phyloP scores from a whole-genome alignment of 1,284 basidiomycete species.

The Ustilago nuda region DNA sequence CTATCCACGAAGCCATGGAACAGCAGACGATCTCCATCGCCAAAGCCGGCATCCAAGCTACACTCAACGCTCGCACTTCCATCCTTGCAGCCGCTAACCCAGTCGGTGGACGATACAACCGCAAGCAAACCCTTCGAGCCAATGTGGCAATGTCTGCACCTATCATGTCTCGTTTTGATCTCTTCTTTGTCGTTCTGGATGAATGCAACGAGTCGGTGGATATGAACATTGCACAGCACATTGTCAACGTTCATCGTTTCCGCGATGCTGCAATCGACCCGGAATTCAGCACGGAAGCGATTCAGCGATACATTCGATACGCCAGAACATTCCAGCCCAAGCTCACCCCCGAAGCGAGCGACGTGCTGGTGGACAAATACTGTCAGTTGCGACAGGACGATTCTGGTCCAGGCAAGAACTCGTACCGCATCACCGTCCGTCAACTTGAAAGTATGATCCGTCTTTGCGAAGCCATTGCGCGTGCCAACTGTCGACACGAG shows the following conservation, averaged over 20 bases:
- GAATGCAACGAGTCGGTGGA: constrained; percentile 96
- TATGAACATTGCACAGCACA: constrained; percentile 93
- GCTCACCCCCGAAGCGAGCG: constrained; percentile 89
- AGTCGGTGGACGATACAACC: constrained; percentile 93
- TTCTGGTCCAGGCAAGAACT: constrained; percentile 82
- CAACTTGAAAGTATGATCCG: constrained; percentile 98
- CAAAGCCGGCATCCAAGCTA: constrained; percentile 98
- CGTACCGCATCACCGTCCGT: constrained; percentile 94
- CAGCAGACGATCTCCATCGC: constrained; percentile 99
- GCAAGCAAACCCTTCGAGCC: constrained; percentile 90
- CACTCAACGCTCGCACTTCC: constrained; percentile 95
- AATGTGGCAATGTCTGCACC: constrained; percentile 98
- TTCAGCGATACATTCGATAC: constrained; percentile 96
- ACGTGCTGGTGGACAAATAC: constrained; percentile 96
- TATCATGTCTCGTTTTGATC: constrained; percentile 98
- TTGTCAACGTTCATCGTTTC: constrained; percentile 96
- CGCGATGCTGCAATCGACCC: constrained; percentile 93
- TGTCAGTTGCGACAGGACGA: constrained; percentile 92
- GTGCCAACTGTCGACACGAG: constrained; percentile 92
- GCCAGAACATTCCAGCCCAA: constrained; percentile 89
- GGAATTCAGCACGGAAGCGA: constrained; percentile 94
- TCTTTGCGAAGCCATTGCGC: constrained; percentile 93
- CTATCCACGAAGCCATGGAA: constrained; percentile 99
- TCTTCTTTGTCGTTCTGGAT: constrained; percentile 98
- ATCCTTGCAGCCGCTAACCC: constrained; percentile 99